Evolutionary conservation across 495 filamentous ascomycete genomes (phyloP).

Genomic region (Daldinia decipiens): DNA sequence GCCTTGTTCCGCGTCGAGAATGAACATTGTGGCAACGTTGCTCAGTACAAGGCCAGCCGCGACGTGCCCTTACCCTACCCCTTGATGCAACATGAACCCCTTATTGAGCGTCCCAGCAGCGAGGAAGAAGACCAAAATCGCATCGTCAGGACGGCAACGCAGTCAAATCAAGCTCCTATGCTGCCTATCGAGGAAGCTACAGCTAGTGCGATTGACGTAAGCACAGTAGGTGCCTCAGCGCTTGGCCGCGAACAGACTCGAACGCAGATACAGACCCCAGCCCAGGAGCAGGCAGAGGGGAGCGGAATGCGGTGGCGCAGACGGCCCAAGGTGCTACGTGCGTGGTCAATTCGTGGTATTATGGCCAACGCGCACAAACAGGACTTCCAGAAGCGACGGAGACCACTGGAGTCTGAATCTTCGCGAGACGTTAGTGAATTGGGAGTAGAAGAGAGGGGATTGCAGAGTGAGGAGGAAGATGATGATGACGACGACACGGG

Average conservation of each 20-base stretch:
- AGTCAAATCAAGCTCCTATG: background rate
- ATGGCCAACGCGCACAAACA: slow-evolving; percentile 82
- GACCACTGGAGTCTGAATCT: slow-evolving; percentile 46
- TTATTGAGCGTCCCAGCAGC: slow-evolving; percentile 46
- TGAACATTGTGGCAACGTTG: slow-evolving; percentile 90
- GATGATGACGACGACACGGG: slow-evolving; percentile 48
- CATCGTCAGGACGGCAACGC: slow-evolving; percentile 15
- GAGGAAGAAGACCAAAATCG: slow-evolving; percentile 35
- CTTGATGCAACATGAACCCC: slow-evolving; percentile 51
- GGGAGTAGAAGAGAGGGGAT: slow-evolving; percentile 16
- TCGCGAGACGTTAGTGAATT: slow-evolving; percentile 7
- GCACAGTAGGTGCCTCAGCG: slow-evolving; percentile 25
- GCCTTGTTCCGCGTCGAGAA: slow-evolving; percentile 94
- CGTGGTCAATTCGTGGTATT: slow-evolving; percentile 64
- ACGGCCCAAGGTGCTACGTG: slow-evolving; percentile 48
- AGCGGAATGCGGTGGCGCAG: slow-evolving; percentile 52
- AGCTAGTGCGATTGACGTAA: slow-evolving; percentile 29
- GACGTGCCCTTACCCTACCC: slow-evolving; percentile 85
- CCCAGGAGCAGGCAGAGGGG: slow-evolving; percentile 39
- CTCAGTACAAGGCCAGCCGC: slow-evolving; percentile 81
- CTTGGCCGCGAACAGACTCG: slow-evolving; percentile 31
- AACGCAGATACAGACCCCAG: slow-evolving; percentile 19
- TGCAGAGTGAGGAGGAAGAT: slow-evolving; percentile 40
- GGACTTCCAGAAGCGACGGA: slow-evolving; percentile 83
- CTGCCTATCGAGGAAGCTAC: slow-evolving; percentile 28